Base-by-base conservation (phyloP, 1,139 yeast species). In the Yamadazyma diospyri region DNA sequence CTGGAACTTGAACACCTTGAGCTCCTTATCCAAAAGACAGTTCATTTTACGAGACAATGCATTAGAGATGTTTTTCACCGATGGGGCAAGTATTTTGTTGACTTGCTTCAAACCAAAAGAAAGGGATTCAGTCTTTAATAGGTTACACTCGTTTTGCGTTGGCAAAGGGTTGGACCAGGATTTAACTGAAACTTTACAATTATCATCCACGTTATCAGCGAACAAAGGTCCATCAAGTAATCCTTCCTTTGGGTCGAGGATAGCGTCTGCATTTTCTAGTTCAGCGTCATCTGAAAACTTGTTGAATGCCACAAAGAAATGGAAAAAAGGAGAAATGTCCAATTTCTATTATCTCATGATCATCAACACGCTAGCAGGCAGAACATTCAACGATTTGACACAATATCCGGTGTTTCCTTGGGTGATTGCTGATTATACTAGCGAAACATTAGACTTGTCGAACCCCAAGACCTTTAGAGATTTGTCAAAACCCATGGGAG, bases 381-480 rank as follows among this genome's bases (percentile, higher is more conserved):
- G 95, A 44, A 85, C 95, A 0, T 84, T 80, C 53, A 86, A 86
- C 54, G 95, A 86, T 51, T 57, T 86, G 35, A 85, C 95, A 0
- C 96, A 86, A 45, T 86, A 86, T 50, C 95, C 95, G 0, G 83
- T 86, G 1, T 86, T 86, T 44, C 96, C 96, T 0, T 86, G 95
- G 94, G 85, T 86, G 0, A 69, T 86, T 39, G 80, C 94, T 0
- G 94, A 86, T 51, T 85, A 86, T 50, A 67, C 75, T 1, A 81
- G 89, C 43, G 77, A 74, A 1, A 67, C 57, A 5, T 59, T 86
- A 13, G 88, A 86, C 51, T 59, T 86, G 22, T 53, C 61, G 3
- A 62, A 83, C 44, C 79, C 85, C 0, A 60, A 62, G 10, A 61
- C 80, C 0, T 86, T 72, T 48, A 64, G 96, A 42, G 94, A 86